Percentiles rank a stretch among this genome's conserved stretches.
These are phyloP conservation scores for Kuraishia hungarica DNA, from an alignment of 805 yeast genomes.

Conservation along the genomic window DNA sequence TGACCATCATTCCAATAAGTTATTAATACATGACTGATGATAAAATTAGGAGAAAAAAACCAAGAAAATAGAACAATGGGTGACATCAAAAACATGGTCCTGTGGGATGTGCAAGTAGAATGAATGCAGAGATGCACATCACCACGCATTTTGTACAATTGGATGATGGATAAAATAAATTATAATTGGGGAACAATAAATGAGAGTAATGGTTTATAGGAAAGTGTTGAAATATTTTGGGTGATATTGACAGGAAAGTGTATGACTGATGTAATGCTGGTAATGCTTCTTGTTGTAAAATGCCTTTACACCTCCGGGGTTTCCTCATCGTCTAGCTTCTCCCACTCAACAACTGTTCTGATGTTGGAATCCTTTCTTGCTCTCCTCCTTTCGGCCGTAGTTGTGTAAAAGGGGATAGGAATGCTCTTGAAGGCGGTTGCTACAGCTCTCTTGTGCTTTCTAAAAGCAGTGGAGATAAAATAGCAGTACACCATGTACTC, in stretches of 20 bases:
- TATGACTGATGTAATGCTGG: neutral
- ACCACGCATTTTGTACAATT: neutral
- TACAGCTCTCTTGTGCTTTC: slow-evolving; percentile 12
- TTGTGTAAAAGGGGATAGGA: slow-evolving; percentile 7
- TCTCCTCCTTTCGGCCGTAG: slow-evolving; percentile 21
- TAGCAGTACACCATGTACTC: slow-evolving; percentile 38
- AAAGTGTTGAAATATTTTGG: no score
- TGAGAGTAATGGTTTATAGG: neutral
- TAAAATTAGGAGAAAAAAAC: no score
- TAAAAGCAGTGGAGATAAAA: slow-evolving; percentile 14
- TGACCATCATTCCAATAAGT: neutral
- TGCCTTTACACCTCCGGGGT: neutral
- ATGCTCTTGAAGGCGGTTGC: slow-evolving; percentile 14
- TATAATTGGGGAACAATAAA: neutral
- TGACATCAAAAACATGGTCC: neutral
- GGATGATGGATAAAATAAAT: neutral
- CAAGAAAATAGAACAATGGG: neutral
- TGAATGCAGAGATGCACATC: neutral
- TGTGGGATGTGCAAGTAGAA: neutral
- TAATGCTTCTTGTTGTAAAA: neutral
- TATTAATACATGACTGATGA: neutral
- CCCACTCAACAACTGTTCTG: slow-evolving; percentile 17
- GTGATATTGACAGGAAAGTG: neutral
- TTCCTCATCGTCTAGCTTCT: slow-evolving; percentile 1
- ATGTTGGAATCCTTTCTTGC: slow-evolving; percentile 49